Evolutionary conservation across 2,329 filamentous ascomycete genomes (phyloP).

Genomic region (Sclerotinia minor): DNA sequence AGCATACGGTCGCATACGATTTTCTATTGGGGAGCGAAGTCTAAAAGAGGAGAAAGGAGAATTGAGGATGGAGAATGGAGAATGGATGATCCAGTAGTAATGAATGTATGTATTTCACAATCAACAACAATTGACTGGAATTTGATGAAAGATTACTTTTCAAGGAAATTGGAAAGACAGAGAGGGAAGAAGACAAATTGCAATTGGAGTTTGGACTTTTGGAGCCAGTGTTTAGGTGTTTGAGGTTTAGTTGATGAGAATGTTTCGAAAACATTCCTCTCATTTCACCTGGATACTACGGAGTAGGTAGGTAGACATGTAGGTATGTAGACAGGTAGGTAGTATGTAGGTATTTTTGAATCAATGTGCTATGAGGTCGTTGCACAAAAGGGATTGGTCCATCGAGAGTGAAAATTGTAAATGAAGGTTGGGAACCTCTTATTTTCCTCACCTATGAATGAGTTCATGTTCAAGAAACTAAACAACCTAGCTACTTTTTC

Average conservation of each 20-base stretch:
- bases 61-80: no score
- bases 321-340: no score
- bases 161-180: background rate
- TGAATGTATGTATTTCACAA: background rate
- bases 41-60: background rate
- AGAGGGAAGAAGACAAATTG: background rate
- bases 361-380: background rate
- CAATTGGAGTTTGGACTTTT: no score
- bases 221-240: background rate
- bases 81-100: background rate
- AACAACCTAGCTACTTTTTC: no score
- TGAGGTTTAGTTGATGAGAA: constrained; percentile 16
- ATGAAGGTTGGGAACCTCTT: background rate
- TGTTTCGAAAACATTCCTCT: constrained; percentile 13
- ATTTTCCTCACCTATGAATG: background rate
- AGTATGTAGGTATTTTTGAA: no score
- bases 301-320: no score
- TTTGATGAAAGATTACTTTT: background rate
- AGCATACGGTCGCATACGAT: background rate
- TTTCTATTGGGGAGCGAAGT: background rate
- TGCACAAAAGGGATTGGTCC: background rate
- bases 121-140: background rate
- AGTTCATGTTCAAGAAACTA: background rate
- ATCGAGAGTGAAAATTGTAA: background rate
- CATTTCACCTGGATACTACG: constrained; percentile 2